These are phyloP conservation scores for Hippophae tibetana DNA, from an alignment of 306 rosid species.

Conservation along the genomic window DNA sequence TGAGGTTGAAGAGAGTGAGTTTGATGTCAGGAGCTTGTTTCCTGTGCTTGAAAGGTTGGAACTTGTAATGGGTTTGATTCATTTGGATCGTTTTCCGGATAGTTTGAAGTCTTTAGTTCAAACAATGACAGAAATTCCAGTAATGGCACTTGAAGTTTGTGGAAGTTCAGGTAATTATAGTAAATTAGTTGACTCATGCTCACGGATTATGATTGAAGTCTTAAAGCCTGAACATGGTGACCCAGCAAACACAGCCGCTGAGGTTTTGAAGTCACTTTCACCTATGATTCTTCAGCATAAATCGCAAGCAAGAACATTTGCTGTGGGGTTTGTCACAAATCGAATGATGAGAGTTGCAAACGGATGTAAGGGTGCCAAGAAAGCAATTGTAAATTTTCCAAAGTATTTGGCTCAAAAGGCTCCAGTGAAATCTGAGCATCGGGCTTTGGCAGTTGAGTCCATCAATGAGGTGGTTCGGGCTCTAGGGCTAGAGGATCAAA, in stretches of 20 bases:
- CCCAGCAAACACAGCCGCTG: constrained; percentile 43
- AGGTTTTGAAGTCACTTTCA: constrained; percentile 53
- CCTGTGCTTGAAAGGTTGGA: constrained; percentile 52
- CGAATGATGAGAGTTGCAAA: constrained; percentile 20
- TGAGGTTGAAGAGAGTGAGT: constrained; percentile 10
- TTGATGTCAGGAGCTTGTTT: constrained; percentile 38
- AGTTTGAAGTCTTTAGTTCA: constrained; percentile 60
- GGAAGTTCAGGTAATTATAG: constrained; percentile 29
- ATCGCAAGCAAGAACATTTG: constrained; percentile 54
- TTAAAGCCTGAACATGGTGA: constrained; percentile 66
- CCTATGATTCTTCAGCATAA: constrained; percentile 46
- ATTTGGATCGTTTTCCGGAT: constrained; percentile 79
- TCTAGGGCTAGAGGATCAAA: constrained; percentile 43
- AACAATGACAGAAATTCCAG: constrained; percentile 47
- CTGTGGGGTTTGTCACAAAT: constrained; percentile 40
- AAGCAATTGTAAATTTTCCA: constrained; percentile 61
- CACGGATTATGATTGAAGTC: constrained; percentile 40
- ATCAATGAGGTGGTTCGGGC: constrained; percentile 55
- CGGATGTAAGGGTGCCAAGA: constrained; percentile 41
- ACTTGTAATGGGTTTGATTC: constrained; percentile 44
- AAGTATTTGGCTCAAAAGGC: constrained; percentile 61
- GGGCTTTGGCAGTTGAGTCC: constrained; percentile 74
- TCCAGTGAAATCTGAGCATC: constrained; percentile 70
- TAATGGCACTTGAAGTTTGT: constrained; percentile 31
- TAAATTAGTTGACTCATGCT: constrained; percentile 35